phyloP scores from a whole-genome alignment of 1,284 basidiomycete species.

The Blastosporella zonata region DNA sequence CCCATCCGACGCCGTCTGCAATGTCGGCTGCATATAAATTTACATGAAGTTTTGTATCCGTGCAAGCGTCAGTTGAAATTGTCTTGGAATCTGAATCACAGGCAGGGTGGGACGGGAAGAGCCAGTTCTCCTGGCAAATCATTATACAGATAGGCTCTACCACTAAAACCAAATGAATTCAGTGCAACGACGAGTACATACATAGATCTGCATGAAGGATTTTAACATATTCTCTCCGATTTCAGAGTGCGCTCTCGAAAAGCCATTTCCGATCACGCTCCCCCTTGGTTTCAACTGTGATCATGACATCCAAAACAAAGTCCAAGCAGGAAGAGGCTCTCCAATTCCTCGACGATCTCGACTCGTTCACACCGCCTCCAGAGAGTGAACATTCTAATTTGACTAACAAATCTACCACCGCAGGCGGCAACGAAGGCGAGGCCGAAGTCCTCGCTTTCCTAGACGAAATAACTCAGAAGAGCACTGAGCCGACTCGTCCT shows the following conservation, averaged over 20 bases:
- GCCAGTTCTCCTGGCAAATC: no score
- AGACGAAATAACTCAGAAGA: slow-evolving; percentile 92
- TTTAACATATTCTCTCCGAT: no score
- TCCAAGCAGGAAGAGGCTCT: slow-evolving; percentile 88
- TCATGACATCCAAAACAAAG: slow-evolving; percentile 57
- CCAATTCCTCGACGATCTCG: slow-evolving; percentile 87
- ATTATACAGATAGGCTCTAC: no score
- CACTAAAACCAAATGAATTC: no score
- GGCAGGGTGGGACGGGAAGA: no score
- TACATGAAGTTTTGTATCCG: no score
- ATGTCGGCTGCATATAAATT: no score
- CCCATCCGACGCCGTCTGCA: background rate
- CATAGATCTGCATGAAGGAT: no score
- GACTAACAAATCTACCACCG: slow-evolving; percentile 23
- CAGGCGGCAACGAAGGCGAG: slow-evolving; percentile 46
- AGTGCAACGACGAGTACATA: background rate
- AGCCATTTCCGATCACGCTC: background rate
- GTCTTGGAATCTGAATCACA: no score
- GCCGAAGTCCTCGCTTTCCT: slow-evolving; percentile 89
- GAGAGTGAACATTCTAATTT: slow-evolving; percentile 31
- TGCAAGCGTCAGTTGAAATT: no score
- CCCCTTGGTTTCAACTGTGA: slow-evolving; percentile 17
- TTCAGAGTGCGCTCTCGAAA: no score
- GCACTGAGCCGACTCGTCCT: slow-evolving; percentile 66
- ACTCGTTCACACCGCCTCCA: slow-evolving; percentile 55